phyloP scores from a whole-genome alignment of 2,329 filamentous ascomycete species.

The Nemania sp. region DNA sequence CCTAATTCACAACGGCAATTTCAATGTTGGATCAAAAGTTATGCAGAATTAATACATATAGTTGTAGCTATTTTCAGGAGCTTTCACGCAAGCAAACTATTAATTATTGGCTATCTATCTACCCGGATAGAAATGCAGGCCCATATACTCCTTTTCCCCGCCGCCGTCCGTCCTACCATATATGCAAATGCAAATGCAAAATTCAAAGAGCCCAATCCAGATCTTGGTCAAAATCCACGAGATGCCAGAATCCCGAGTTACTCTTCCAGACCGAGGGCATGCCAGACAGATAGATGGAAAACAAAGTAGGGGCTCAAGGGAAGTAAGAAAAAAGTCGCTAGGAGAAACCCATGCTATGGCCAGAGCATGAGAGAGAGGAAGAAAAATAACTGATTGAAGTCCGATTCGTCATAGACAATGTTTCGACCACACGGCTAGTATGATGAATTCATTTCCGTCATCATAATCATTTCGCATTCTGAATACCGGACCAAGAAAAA shows the following conservation, averaged over 20 bases:
- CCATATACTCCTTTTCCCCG: not conserved
- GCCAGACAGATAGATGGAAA: not conserved
- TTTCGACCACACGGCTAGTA: too few species aligned
- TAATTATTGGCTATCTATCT: not conserved
- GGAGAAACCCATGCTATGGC: too few species aligned
- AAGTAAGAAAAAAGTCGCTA: not conserved
- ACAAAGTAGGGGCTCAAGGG: not conserved
- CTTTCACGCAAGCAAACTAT: not conserved
- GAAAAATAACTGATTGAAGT: not conserved
- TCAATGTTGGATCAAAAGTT: not conserved
- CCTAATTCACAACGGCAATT: not conserved
- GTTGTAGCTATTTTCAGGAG: too few species aligned
- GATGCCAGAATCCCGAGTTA: not conserved
- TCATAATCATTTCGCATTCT: not conserved
- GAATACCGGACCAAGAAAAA: not conserved
- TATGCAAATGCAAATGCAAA: slow-evolving; percentile 18
- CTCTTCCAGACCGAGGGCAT: not conserved
- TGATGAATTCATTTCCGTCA: not conserved
- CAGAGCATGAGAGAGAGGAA: not conserved
- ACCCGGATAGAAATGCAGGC: not conserved
- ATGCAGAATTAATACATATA: too few species aligned
- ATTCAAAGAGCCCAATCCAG: not conserved
- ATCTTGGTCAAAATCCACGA: not conserved
- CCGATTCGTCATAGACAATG: too few species aligned
- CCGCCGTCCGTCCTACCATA: slow-evolving; percentile 9